Conservation (phyloP, 805 yeast species). For the Grigorovia transvaalensis region DNA sequence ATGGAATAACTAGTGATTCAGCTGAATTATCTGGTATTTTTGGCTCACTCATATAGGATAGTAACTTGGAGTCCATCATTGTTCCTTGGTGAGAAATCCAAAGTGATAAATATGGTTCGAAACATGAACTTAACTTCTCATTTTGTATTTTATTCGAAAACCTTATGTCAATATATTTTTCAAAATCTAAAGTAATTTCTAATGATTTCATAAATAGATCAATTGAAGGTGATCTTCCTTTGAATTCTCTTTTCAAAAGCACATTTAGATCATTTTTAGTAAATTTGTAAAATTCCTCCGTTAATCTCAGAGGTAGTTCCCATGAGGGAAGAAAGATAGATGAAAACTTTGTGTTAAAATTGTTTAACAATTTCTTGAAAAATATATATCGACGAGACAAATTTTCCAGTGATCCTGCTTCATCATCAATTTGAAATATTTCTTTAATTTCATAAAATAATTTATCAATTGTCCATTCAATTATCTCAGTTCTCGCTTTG, state of each 20-base stretch:
- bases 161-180: conserved; percentile 53
- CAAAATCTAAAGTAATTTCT: conserved; percentile 76
- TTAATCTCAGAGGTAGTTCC: conserved; percentile 55
- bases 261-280: conserved; percentile 59
- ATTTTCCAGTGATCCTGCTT: conserved; percentile 91
- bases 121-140: conserved; percentile 46
- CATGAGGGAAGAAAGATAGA: conserved; percentile 59
- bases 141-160: conserved; percentile 40
- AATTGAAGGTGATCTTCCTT: conserved; percentile 39
- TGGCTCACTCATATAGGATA: conserved; percentile 51
- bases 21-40: conserved; percentile 41
- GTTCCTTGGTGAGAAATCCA: conserved; percentile 85
- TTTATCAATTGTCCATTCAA: conserved; percentile 59
- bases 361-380: conserved; percentile 58
- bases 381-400: conserved; percentile 71
- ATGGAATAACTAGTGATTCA: conserved; percentile 61
- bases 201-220: conserved; percentile 58
- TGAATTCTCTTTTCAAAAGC: conserved; percentile 37
- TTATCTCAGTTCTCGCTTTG: conserved; percentile 47
- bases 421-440: conserved; percentile 73
- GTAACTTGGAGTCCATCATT: conserved; percentile 47
- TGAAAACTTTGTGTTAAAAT: conserved; percentile 43
- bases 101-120: conserved; percentile 73
- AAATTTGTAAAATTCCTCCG: conserved; percentile 51
- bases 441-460: conserved; percentile 63